phyloP scores from a whole-genome alignment of 2,329 filamentous ascomycete species.

The Coleophoma eucalyptorum region DNA sequence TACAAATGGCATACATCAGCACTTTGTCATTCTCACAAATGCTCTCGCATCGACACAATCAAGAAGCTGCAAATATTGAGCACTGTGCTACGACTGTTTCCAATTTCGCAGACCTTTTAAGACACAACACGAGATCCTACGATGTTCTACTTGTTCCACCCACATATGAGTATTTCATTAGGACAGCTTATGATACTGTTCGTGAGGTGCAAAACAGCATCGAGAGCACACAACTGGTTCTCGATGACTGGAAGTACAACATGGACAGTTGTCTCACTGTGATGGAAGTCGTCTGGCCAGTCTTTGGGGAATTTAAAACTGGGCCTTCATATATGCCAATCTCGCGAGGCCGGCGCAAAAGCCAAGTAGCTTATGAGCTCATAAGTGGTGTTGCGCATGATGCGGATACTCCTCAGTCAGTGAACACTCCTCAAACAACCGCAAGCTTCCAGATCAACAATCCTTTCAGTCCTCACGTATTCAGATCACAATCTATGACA shows the following conservation, averaged over 20 bases:
- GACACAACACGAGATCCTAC: conserved; percentile 34
- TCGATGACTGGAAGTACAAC: conserved; percentile 24
- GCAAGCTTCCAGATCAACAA: conserved; percentile 14
- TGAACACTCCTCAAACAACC: conserved; percentile 18
- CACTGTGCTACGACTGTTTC: conserved; percentile 30
- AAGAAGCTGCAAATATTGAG: conserved; percentile 18
- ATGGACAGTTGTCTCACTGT: conserved; percentile 20
- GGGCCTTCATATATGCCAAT: conserved; percentile 10
- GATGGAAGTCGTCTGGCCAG: conserved; percentile 24
- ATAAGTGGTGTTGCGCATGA: conserved; percentile 18
- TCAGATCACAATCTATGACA: conserved; percentile 6
- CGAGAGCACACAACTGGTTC: conserved; percentile 21
- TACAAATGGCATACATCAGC: conserved; percentile 23
- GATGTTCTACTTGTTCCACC: conserved; percentile 33
- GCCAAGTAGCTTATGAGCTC: conserved; percentile 23
- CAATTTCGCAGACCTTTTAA: conserved; percentile 30
- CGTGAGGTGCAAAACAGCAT: conserved; percentile 22
- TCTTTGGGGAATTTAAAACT: conserved; percentile 19
- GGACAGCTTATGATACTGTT: conserved; percentile 27
- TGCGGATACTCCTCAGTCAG: conserved; percentile 16
- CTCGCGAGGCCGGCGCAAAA: conserved; percentile 14
- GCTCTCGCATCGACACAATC: conserved; percentile 12
- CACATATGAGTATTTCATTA: conserved; percentile 36
- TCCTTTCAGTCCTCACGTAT: conserved; percentile 16
- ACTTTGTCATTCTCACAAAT: conserved; percentile 22